Base-by-base conservation (phyloP, 1,284 basidiomycete species). In the Ustilago lituana region DNA sequence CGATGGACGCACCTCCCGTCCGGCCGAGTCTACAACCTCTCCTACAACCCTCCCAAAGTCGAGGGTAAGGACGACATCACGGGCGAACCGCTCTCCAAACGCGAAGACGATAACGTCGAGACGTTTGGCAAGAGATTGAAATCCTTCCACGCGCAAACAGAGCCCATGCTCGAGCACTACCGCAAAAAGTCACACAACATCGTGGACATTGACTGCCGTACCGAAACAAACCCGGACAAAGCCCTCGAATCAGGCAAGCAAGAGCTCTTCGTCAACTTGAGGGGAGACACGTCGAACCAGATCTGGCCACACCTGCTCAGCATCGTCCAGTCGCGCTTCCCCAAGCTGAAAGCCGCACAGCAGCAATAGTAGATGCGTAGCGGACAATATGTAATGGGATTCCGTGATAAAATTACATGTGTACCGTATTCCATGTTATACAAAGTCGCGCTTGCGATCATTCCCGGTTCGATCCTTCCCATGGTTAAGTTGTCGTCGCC, bases 1-100 rank as follows among this genome's bases (percentile, higher is more conserved):
- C 90, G 94, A 49, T 98, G 92, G 92, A 89, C 98, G 5, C 95
- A 98, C 82, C 86, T 92, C 2, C 88, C 92, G 1, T 94, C 92
- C 0, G 96, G 96, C 5, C 87, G 96, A 19, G 90, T 98, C 14
- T 99, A 99, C 64, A 79, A 82, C 49, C 66, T 79, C 27, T 68
- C 62, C 14, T 82, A 76, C 84, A 97, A 95, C 83, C 91, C 88
- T 20, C 96, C 96, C 15, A 91, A 90, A 76, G 87, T 90, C 0
- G 85, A 89, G 3, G 95, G 95, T 4, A 86, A 87, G 58, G 96
- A 98, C 85, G 94, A 98, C 81, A 85, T 90, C 60, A 98, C 95
- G 0, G 94, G 94, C 23, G 94, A 99, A 82, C 88, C 90, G 5
- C 86, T 99, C 20, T 89, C 86, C 22, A 92, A 92, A 82, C 87